phyloP scores from a whole-genome alignment of 2,329 filamentous ascomycete species.

The Fusarium torulosum region DNA sequence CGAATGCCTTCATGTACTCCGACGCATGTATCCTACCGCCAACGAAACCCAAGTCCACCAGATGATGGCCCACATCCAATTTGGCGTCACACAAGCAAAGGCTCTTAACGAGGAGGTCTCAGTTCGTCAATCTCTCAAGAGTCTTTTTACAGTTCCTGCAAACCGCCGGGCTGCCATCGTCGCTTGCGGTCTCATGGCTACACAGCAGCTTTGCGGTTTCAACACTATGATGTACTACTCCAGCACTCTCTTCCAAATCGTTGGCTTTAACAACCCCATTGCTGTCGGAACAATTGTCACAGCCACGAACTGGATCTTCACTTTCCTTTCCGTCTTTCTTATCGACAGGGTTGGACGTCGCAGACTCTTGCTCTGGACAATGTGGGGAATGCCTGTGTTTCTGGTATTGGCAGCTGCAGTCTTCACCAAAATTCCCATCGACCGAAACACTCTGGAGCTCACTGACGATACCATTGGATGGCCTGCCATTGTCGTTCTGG shows the following conservation, averaged over 20 bases:
- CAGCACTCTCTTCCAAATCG: constrained; percentile 61
- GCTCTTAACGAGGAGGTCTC: neutral
- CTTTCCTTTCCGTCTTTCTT: constrained; percentile 59
- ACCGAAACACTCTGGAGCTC: neutral
- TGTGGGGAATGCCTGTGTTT: constrained; percentile 52
- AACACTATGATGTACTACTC: constrained; percentile 65
- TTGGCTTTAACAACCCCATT: constrained; percentile 62
- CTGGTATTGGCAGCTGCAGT: constrained; percentile 48
- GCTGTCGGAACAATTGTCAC: constrained; percentile 60
- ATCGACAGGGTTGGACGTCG: constrained; percentile 61
- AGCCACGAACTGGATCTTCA: constrained; percentile 63
- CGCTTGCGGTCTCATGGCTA: constrained; percentile 2
- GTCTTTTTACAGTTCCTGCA: neutral
- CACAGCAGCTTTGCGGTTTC: constrained; percentile 61
- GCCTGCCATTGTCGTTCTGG: constrained; percentile 58
- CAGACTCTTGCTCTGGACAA: constrained; percentile 53
- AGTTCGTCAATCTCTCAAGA: neutral
- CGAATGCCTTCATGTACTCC: constrained; percentile 55
- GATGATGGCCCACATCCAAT: constrained; percentile 30
- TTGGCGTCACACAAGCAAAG: neutral
- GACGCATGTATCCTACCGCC: constrained; percentile 56
- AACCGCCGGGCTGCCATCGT: neutral
- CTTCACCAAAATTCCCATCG: neutral
- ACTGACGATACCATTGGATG: constrained; percentile 16
- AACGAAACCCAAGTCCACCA: constrained; percentile 56